Base-by-base conservation (phyloP, 345 rosid genomes). In the Cardamine chenopodiifolia region DNA sequence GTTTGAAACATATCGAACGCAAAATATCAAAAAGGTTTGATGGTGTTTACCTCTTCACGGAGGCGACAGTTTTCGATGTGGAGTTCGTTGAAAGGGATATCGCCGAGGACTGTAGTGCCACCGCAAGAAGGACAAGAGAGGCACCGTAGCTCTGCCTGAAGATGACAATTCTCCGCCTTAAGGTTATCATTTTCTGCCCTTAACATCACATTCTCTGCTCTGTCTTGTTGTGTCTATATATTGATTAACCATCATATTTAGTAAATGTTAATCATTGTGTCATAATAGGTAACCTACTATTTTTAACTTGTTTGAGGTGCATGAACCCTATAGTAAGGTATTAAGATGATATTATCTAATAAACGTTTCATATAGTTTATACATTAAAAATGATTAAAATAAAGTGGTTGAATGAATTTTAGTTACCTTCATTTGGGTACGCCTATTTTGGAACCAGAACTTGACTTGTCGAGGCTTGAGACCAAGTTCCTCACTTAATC, bases 381-480 rank as follows among this genome's bases (percentile, higher is more conserved):
- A 59, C 7, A 49, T 18, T 18, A 0, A 37, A 6, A 26, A 20
- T 13, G n/a, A 7, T 59, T 22, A n/a, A 4, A 19, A 31, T 8
- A 19, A 61, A 28, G 13, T 19, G 45, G 7, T 11, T 26, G 14
- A 62, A 14, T 18, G 29, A 65, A 20, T 29, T 20, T 32, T 40
- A 6, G 23, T 55, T 56, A 94, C 99, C 98, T 96, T 96, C 92
- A 88, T 82, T 73, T 96, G 99, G 58, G 99, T 96, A 50, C 99
- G 96, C 12, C 93, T 87, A 80, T 92, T 96, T 83, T 96, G 99
- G 82, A 92, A 96, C 99, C 98, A 92, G 70, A 96, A 96, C 89
- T 96, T 96, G 76, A 96, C 97, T 82, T 96, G 98, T 29, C 96
- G 89, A 34, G 99, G 97, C 76, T 88, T 88, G 20, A 96, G 89